Evolutionary conservation across 495 filamentous ascomycete genomes (phyloP), one percentile per base, ranked within the genome.

Genomic region (Penicillium egyptiacum): DNA sequence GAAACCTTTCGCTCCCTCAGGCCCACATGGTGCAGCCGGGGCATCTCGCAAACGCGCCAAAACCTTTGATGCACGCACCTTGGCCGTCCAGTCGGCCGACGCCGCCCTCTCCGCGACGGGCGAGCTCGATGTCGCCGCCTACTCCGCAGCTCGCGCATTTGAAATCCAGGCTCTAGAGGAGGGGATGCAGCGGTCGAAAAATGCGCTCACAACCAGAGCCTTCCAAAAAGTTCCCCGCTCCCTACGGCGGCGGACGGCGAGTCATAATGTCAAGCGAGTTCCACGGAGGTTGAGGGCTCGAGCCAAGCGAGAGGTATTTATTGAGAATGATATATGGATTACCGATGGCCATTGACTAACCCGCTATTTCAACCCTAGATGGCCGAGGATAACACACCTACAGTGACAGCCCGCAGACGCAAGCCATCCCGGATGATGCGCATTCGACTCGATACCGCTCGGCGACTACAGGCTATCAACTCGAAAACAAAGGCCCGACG

Each of bases 261-360:
- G 91, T 69, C 94, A 98, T 70, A 96, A 98, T 83, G 87, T 88
- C 42, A 96, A 95, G 73, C 82, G 86, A 50, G 87, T 98, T n/a
- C 94, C 94, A 25, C 88, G 84, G 64, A 77, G 89, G 59, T 74
- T 98, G 60, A 81, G 86, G 55, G 75, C 66, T 25, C 79, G 89
- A 64, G 91, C 89, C 2, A 83, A 75, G 62, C 81, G 79, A 65
- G 94, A 98, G 79, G 83, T 86, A 71, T 45, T 49, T 11, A 23
- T 26, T 20, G 50, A 9, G 8, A 31, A 35, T 37, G 14, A 43
- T 33, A 7, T 45, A 20, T 25, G 9, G 23, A 19, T 2, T 7
- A 1, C 5, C 6, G 12, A 47, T 5, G 23, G 19, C 30, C 16
- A 0, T 22, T 50, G 22, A 30, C n/a, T 44, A 37, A 47, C 41